phyloP scores from a whole-genome alignment of 2,329 filamentous ascomycete genomes.

The Aspergillus chevalieri region DNA sequence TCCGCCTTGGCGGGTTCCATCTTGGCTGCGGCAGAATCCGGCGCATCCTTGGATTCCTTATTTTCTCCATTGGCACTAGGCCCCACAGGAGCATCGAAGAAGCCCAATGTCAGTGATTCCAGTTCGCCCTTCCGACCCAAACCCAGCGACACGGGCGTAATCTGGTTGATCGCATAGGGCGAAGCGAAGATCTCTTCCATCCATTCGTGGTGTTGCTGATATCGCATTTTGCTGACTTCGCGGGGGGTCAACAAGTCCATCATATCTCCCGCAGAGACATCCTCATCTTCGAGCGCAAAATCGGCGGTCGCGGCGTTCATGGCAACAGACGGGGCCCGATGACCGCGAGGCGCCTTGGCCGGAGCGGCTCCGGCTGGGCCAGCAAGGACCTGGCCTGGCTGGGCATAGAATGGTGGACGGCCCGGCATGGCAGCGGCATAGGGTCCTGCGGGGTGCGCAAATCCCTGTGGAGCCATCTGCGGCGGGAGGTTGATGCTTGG shows the following conservation, averaged over 20 bases:
- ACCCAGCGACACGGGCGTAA: slow-evolving; percentile 79
- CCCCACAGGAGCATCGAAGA: slow-evolving; percentile 60
- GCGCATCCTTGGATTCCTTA: slow-evolving; percentile 22
- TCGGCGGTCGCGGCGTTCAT: slow-evolving; percentile 36
- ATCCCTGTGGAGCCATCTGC: slow-evolving; percentile 47
- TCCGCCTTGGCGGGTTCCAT: slow-evolving; percentile 71
- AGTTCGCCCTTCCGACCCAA: slow-evolving; percentile 80
- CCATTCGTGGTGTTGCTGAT: slow-evolving; percentile 95
- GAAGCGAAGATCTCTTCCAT: slow-evolving; percentile 96
- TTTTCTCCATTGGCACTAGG: slow-evolving; percentile 8
- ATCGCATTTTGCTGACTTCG: slow-evolving; percentile 80
- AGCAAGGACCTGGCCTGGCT: slow-evolving; percentile 21
- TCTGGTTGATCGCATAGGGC: slow-evolving; percentile 77
- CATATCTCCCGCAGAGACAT: slow-evolving; percentile 77
- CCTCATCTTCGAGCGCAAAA: slow-evolving; percentile 71
- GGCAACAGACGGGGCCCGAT: slow-evolving; percentile 35
- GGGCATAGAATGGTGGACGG: slow-evolving; percentile 33
- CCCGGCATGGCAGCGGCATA: slow-evolving; percentile 31
- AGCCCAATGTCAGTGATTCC: slow-evolving; percentile 71
- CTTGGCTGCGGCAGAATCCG: slow-evolving; percentile 46
- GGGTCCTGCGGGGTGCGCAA: slow-evolving; percentile 43
- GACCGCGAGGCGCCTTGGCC: slow-evolving; percentile 37
- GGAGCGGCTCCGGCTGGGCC: slow-evolving; percentile 18
- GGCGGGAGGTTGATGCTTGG: slow-evolving; percentile 70
- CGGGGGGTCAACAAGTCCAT: slow-evolving; percentile 85